phyloP scores from a whole-genome alignment of 805 yeast species.

The Suhomyces kilbournensis region DNA sequence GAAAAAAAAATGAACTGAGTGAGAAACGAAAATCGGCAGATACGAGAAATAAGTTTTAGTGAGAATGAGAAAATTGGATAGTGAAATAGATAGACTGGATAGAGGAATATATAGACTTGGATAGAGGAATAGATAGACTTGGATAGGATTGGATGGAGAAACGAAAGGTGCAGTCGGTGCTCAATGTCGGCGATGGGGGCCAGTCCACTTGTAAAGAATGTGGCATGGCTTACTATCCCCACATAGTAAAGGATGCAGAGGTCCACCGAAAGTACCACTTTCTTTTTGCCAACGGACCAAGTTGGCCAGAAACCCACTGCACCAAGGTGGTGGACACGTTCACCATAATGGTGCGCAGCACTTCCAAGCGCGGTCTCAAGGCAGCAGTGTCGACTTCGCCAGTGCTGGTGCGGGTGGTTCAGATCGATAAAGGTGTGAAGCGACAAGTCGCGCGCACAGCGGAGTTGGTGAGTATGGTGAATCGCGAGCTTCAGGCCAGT shows the following conservation, averaged over 20 bases:
- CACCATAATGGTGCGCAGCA: background rate
- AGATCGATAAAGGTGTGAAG: slow-evolving; percentile 8
- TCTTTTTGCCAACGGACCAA: slow-evolving; percentile 46
- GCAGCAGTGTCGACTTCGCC: background rate
- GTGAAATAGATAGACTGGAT: too few species aligned
- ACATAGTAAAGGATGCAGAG: slow-evolving; percentile 40
- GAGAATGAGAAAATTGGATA: too few species aligned
- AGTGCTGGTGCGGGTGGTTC: slow-evolving; percentile 11
- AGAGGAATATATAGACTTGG: too few species aligned
- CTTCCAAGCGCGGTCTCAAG: background rate
- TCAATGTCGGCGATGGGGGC: slow-evolving; percentile 4
- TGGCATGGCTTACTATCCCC: slow-evolving; percentile 50
- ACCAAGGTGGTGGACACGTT: background rate
- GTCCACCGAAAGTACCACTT: slow-evolving; percentile 54
- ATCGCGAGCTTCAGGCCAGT: slow-evolving; percentile 59
- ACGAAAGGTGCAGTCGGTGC: slow-evolving; percentile 16
- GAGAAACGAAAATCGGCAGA: background rate
- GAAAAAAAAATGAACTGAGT: background rate
- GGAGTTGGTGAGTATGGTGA: slow-evolving; percentile 49
- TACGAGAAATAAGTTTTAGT: too few species aligned
- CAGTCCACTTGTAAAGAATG: slow-evolving; percentile 45
- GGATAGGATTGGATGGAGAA: background rate
- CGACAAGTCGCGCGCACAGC: slow-evolving; percentile 20
- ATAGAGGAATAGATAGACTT: too few species aligned
- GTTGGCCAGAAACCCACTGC: slow-evolving; percentile 35